Conservation (phyloP, 2,329 filamentous ascomycete species). For the Aaosphaeria arxii region DNA sequence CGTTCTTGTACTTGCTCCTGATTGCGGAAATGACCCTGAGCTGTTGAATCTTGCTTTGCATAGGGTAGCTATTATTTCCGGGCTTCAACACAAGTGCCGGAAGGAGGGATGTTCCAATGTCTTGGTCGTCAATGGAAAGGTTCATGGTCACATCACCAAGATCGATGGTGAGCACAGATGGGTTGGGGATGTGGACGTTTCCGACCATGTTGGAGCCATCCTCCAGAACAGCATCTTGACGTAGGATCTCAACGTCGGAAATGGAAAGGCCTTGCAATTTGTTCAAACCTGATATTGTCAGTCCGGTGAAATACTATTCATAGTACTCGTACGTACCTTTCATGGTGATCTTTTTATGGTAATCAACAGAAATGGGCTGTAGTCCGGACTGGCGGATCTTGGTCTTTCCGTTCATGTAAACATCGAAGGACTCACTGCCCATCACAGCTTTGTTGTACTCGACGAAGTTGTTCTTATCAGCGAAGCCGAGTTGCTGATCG, state of each 20-base stretch:
- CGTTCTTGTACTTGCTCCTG: conserved; percentile 50
- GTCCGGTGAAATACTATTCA: background rate
- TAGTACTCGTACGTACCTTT: conserved; percentile 43
- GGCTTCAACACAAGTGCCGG: conserved; percentile 58
- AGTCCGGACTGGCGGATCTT: conserved; percentile 51
- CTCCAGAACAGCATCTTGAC: conserved; percentile 26
- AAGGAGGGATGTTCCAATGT: conserved; percentile 57
- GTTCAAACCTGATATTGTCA: conserved; percentile 51
- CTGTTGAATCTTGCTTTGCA: conserved; percentile 56
- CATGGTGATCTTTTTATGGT: conserved; percentile 56
- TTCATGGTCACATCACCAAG: conserved; percentile 65
- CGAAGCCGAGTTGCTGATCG: conserved; percentile 45
- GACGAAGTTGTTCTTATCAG: conserved; percentile 45
- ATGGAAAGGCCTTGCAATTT: conserved; percentile 55
- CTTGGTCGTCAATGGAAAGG: conserved; percentile 52
- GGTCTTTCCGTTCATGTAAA: conserved; percentile 53
- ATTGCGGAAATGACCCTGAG: conserved; percentile 47
- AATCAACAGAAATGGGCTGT: conserved; percentile 50
- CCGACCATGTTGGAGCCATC: conserved; percentile 61
- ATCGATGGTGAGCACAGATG: conserved; percentile 61
- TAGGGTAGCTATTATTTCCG: conserved; percentile 55
- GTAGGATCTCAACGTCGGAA: conserved; percentile 49
- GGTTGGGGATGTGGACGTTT: conserved; percentile 61
- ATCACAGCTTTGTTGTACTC: conserved; percentile 51
- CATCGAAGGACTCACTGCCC: conserved; percentile 46